phyloP scores from a whole-genome alignment of 2,329 filamentous ascomycete genomes.

The Alternaria burnsii region DNA sequence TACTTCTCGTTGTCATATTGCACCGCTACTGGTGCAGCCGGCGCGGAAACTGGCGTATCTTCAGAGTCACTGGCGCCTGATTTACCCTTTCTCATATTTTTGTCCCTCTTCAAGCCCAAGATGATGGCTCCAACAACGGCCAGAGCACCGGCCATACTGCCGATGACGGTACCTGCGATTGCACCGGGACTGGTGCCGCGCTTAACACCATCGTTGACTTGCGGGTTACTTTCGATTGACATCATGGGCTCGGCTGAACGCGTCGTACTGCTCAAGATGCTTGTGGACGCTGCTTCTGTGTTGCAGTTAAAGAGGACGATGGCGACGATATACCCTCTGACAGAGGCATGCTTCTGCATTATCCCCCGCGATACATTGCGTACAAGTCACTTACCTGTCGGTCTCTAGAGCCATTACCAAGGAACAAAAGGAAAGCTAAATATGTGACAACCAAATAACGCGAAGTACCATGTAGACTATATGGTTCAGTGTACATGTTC shows the following conservation, averaged over 20 bases:
- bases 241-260: too few species aligned
- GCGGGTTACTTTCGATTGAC: too few species aligned
- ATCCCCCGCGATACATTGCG: neutral
- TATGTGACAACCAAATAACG: neutral
- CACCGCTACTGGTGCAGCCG: neutral
- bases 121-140: too few species aligned
- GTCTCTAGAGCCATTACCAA: neutral
- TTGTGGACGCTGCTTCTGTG: too few species aligned
- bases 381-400: neutral
- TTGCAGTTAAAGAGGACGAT: too few species aligned
- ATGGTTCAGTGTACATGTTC: neutral
- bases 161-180: too few species aligned
- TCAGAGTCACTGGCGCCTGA: neutral
- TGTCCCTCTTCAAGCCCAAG: too few species aligned
- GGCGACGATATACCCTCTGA: too few species aligned
- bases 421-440: neutral
- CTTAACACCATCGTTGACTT: too few species aligned
- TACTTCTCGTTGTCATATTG: neutral
- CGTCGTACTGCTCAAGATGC: too few species aligned
- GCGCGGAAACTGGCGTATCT: neutral
- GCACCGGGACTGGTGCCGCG: too few species aligned
- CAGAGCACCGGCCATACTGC: too few species aligned
- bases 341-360: neutral
- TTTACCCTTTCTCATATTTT: neutral
- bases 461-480: neutral